Percentiles rank a stretch among this genome's conserved stretches.
Conservation (phyloP, 2,329 filamentous ascomycete species). For the Ophiostoma quercus region DNA sequence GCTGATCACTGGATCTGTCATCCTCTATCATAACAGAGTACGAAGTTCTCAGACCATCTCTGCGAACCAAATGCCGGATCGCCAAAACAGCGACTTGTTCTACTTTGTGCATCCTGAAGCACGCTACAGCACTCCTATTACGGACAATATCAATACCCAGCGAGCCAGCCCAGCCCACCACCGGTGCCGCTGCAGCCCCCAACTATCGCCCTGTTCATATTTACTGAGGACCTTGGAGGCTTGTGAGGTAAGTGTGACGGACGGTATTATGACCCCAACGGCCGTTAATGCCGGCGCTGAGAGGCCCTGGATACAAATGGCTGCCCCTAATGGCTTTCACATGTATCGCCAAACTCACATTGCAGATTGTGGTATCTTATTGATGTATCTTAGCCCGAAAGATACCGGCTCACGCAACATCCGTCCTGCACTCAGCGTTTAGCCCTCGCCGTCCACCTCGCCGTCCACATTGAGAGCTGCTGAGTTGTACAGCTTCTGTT, state of each 20-base stretch:
- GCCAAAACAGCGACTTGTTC: not conserved
- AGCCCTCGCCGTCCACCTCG: not conserved
- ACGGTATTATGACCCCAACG: not conserved
- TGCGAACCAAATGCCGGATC: not conserved
- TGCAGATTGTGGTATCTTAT: not conserved
- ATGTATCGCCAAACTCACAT: not conserved
- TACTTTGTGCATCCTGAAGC: conserved; percentile 1
- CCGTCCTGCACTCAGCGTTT: not conserved
- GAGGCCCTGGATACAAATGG: not conserved
- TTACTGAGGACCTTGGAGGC: not conserved
- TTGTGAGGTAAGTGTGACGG: not conserved
- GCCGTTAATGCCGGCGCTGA: conserved; percentile 7
- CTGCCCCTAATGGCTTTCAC: not conserved
- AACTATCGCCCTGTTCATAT: not conserved
- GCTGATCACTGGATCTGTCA: conserved; percentile 6
- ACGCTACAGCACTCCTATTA: conserved; percentile 1
- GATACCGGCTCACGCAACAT: not conserved
- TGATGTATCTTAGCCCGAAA: not conserved
- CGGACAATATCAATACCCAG: not conserved
- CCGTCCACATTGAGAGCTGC: not conserved
- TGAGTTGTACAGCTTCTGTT: no score
- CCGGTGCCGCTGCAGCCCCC: not conserved
- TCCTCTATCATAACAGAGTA: not conserved
- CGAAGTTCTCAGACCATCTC: not conserved
- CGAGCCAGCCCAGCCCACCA: not conserved